These are phyloP conservation scores for Parmelia sp. DNA, from an alignment of 495 filamentous ascomycete species.

Conservation along the genomic window DNA sequence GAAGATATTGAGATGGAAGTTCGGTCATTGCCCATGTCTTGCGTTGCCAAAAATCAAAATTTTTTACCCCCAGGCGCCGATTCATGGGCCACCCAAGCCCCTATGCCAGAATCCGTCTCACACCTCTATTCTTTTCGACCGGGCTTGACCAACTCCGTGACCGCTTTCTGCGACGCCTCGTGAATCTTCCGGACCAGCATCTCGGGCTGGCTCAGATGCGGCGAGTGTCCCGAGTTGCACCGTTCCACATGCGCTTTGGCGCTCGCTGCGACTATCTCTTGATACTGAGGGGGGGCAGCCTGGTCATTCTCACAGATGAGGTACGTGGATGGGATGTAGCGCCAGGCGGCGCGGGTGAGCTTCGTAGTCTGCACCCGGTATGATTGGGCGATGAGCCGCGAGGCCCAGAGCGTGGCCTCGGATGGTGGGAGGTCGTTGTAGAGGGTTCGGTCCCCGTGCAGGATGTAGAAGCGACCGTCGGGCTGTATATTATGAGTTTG, in stretches of 20 bases:
- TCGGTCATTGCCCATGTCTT: too few relatives aligned
- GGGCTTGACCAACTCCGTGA: not conserved
- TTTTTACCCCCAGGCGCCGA: too few relatives aligned
- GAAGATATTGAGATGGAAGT: too few relatives aligned
- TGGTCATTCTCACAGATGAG: slow-evolving; percentile 42
- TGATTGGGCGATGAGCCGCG: slow-evolving; percentile 24
- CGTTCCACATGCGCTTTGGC: slow-evolving; percentile 21
- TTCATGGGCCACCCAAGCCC: too few relatives aligned
- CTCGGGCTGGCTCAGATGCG: slow-evolving; percentile 29
- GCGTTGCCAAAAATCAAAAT: too few relatives aligned
- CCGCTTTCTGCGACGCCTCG: slow-evolving; percentile 11
- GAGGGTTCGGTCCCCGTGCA: slow-evolving; percentile 7
- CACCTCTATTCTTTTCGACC: too few relatives aligned
- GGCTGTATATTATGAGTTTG: slow-evolving; percentile 2
- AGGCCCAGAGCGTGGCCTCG: slow-evolving; percentile 22
- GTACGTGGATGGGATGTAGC: slow-evolving; percentile 42
- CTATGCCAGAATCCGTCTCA: too few relatives aligned
- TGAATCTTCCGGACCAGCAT: slow-evolving; percentile 20
- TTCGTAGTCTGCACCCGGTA: slow-evolving; percentile 21
- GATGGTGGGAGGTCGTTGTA: slow-evolving; percentile 30
- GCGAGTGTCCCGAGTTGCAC: slow-evolving; percentile 32
- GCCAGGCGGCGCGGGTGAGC: slow-evolving; percentile 42
- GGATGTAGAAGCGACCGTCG: slow-evolving; percentile 10
- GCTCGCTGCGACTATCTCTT: slow-evolving; percentile 34
- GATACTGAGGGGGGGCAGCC: slow-evolving; percentile 32